phyloP scores from a whole-genome alignment of 805 yeast genomes.

The Kluyveromyces dobzhanskii region DNA sequence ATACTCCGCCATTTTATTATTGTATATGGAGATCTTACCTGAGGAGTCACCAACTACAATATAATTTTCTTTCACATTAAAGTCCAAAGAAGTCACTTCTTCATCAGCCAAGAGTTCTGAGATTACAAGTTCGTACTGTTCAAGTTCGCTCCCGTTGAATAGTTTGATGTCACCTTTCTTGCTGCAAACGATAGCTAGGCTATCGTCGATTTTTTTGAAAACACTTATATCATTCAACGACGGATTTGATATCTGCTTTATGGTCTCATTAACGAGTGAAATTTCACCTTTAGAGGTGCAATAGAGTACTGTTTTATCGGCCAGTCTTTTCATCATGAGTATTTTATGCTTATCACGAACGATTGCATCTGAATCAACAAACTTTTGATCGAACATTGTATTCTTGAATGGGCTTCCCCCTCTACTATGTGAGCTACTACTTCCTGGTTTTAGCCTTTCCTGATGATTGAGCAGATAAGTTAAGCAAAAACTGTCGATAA shows the following conservation, averaged over 20 bases:
- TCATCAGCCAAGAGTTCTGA: constrained; percentile 15
- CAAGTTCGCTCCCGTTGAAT: too few relatives aligned
- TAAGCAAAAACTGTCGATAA: not conserved
- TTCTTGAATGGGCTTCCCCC: constrained; percentile 3
- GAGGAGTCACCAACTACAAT: constrained; percentile 47
- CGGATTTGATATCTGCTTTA: not conserved
- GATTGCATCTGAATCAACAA: not conserved
- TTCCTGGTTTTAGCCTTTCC: constrained; percentile 1
- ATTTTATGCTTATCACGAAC: not conserved
- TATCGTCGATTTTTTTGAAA: constrained; percentile 28
- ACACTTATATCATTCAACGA: constrained; percentile 28
- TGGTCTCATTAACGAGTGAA: not conserved
- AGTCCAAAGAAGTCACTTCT: constrained; percentile 36
- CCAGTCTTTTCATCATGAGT: not conserved
- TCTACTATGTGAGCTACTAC: not conserved
- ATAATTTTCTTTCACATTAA: constrained; percentile 20
- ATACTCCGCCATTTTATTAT: constrained; percentile 15
- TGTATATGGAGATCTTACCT: constrained; percentile 22
- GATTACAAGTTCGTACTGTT: constrained; percentile 6
- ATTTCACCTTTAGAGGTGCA: constrained; percentile 3
- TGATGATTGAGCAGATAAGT: constrained; percentile 3
- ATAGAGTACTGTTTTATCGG: not conserved
- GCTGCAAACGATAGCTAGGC: constrained; percentile 34
- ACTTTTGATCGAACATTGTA: not conserved
- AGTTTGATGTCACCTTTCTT: constrained; percentile 33